Evolutionary conservation across 2,329 filamentous ascomycete genomes (phyloP).

Genomic region (Akanthomyces muscarius): DNA sequence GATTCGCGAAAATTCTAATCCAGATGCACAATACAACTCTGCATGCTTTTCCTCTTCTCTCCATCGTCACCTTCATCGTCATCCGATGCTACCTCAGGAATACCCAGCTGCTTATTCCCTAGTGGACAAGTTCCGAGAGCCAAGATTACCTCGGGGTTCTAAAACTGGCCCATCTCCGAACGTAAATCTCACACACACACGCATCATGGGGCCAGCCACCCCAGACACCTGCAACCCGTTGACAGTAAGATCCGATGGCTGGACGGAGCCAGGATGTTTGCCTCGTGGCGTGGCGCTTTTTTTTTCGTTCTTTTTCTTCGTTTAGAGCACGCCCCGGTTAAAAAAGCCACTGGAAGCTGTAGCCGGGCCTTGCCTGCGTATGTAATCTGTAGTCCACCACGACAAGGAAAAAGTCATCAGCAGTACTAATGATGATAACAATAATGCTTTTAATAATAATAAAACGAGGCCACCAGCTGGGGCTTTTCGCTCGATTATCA

Average conservation of each 20-base stretch:
- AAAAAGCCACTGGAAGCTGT: slow-evolving; percentile 7
- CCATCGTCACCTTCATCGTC: too few species aligned
- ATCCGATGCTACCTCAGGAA: too few species aligned
- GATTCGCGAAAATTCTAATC: not conserved
- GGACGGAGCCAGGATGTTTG: slow-evolving; percentile 12
- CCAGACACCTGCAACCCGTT: slow-evolving; percentile 1
- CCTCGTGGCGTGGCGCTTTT: slow-evolving; percentile 11
- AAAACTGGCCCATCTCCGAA: not conserved
- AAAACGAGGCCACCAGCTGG: not conserved
- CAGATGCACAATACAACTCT: too few species aligned
- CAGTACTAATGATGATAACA: not conserved
- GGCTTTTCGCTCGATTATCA: not conserved
- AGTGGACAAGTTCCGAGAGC: slow-evolving; percentile 11
- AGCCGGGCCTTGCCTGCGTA: not conserved
- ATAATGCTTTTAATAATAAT: not conserved
- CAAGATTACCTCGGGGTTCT: slow-evolving; percentile 1
- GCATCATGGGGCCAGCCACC: not conserved
- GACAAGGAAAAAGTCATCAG: not conserved
- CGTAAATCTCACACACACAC: not conserved
- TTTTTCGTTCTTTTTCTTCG: not conserved
- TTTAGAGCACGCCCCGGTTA: not conserved
- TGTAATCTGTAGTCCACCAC: not conserved
- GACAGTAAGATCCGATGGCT: slow-evolving; percentile 11
- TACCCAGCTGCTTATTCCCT: not conserved
- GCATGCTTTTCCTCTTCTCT: too few species aligned